Conservation (phyloP, 306 rosid species). For the Begonia loranthoides region DNA sequence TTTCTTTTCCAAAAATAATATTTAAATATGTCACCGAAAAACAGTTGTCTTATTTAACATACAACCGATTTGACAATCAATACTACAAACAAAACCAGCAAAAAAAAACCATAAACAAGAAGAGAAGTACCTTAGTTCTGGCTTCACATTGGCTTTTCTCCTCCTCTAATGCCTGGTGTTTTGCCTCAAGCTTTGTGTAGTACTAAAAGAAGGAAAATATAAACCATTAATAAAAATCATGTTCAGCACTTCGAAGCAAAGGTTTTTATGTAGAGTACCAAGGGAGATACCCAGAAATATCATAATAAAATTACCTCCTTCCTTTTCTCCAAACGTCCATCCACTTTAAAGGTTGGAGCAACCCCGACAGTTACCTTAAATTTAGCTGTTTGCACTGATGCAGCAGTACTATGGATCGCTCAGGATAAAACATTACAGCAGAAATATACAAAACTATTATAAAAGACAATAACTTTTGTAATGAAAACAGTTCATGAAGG, state of each 20-base stretch:
- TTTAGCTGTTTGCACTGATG: slow-evolving; percentile 54
- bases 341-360: slow-evolving; percentile 64
- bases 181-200: slow-evolving; percentile 76
- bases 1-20: no score
- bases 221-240: background rate
- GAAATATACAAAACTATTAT: background rate
- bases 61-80: no score
- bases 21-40: no score
- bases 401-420: slow-evolving; percentile 39
- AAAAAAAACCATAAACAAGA: background rate
- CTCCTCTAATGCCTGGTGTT: slow-evolving; percentile 77
- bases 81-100: background rate
- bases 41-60: no score
- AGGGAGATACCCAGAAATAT: no score
- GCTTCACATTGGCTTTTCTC: slow-evolving; percentile 71
- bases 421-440: slow-evolving; percentile 25
- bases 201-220: slow-evolving; percentile 38
- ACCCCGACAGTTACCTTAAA: slow-evolving; percentile 72
- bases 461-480: background rate
- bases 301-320: slow-evolving; percentile 45
- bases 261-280: no score
- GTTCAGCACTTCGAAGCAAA: background rate
- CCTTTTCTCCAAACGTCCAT: slow-evolving; percentile 81
- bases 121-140: slow-evolving; percentile 56
- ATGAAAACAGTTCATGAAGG: slow-evolving; percentile 16